Conservation (phyloP, 73 alveolate species). For the Paramecium biaurelia region DNA sequence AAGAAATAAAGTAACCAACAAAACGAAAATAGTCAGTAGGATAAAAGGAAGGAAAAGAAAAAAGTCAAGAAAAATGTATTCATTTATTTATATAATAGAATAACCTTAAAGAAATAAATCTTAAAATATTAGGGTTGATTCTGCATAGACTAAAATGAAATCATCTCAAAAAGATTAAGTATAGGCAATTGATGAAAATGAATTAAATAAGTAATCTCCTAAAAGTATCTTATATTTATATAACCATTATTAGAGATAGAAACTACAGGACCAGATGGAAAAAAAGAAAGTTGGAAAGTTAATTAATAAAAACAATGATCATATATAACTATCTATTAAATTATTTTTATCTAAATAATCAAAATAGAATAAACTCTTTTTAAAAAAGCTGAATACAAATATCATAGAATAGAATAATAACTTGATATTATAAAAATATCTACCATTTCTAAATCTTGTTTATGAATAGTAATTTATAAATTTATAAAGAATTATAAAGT, state of each 20-base stretch:
- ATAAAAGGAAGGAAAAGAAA: not conserved
- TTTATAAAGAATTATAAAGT: no score
- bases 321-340: not conserved
- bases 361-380: not conserved
- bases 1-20: not conserved
- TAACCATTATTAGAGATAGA: not conserved
- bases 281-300: constrained; percentile 25
- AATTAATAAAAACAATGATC: not conserved
- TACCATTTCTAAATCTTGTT: no score
- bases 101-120: not conserved
- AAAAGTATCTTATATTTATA: not conserved
- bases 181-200: not conserved
- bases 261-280: constrained; percentile 42
- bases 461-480: no score
- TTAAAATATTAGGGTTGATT: not conserved
- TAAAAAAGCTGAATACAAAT: no score
- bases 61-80: constrained; percentile 15
- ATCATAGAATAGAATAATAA: not conserved
- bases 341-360: no score
- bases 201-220: not conserved
- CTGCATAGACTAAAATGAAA: not conserved
- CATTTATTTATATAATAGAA: not conserved
- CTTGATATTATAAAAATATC: no score
- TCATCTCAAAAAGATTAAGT: not conserved
- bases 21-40: not conserved